Conservation (phyloP, 2,329 filamentous ascomycete genomes). For the Colletotrichum orchidophilum region DNA sequence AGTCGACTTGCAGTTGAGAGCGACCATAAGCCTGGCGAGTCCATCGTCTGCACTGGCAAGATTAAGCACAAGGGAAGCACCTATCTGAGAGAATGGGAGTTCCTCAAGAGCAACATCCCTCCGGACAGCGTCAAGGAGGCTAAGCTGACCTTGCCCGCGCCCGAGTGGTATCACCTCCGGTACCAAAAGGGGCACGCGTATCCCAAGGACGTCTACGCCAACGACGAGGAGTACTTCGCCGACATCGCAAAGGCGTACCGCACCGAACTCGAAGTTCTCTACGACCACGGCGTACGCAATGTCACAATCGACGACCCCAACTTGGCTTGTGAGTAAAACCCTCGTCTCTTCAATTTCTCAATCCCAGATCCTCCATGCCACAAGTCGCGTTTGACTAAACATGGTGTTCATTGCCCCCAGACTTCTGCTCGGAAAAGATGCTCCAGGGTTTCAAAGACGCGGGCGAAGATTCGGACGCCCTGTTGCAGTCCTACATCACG, state of each 20-base stretch:
- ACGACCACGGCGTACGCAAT: constrained; percentile 64
- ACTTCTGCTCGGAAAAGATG: constrained; percentile 72
- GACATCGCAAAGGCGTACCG: constrained; percentile 66
- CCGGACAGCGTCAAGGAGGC: constrained; percentile 70
- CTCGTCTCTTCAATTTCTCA: neutral
- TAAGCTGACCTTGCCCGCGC: constrained; percentile 70
- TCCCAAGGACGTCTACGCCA: constrained; percentile 63
- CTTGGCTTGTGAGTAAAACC: constrained; percentile 49
- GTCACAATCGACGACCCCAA: constrained; percentile 72
- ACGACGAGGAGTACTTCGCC: constrained; percentile 65
- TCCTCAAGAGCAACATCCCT: constrained; percentile 58
- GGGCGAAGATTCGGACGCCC: constrained; percentile 52
- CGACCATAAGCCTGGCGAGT: constrained; percentile 57
- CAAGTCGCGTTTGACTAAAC: neutral
- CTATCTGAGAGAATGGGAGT: constrained; percentile 53
- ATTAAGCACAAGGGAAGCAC: constrained; percentile 56
- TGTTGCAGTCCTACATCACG: constrained; percentile 76
- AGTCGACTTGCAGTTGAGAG: constrained; percentile 48
- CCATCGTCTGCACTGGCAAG: constrained; percentile 56
- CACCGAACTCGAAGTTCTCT: constrained; percentile 62
- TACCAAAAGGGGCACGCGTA: constrained; percentile 67
- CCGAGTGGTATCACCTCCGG: constrained; percentile 71
- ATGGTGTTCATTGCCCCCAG: neutral
- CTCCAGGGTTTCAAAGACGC: constrained; percentile 32
- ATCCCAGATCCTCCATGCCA: too few relatives aligned